Conservation (phyloP, 345 rosid genomes). For the Hibiscus tridactylites region DNA sequence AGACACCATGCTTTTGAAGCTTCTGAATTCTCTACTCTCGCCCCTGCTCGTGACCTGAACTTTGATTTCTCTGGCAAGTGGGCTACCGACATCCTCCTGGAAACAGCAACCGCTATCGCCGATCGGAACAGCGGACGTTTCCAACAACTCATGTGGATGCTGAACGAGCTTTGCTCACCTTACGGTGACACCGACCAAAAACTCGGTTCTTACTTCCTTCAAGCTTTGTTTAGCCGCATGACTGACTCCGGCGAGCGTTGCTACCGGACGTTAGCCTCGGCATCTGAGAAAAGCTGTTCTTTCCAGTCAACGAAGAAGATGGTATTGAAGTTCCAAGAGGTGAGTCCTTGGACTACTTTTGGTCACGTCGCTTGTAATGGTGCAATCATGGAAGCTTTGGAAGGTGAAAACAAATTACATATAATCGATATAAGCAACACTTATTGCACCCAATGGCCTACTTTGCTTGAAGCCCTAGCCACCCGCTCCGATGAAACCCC, state of each 20-base stretch:
- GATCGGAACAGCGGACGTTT: constrained; percentile 53
- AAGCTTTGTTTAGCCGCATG: constrained; percentile 86
- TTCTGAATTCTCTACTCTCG: constrained; percentile 35
- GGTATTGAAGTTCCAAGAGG: constrained; percentile 85
- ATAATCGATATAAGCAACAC: constrained; percentile 87
- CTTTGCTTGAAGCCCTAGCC: constrained; percentile 91
- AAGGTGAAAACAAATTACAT: constrained; percentile 69
- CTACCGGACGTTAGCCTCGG: constrained; percentile 46
- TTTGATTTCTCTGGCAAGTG: constrained; percentile 71
- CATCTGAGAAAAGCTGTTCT: constrained; percentile 65
- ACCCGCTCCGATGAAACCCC: constrained; percentile 92
- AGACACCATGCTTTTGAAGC: constrained; percentile 27
- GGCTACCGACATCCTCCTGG: constrained; percentile 63
- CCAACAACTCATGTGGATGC: constrained; percentile 89
- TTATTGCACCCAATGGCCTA: constrained; percentile 97
- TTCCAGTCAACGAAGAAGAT: constrained; percentile 76
- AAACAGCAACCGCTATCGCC: constrained; percentile 61
- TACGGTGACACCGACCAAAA: constrained; percentile 88
- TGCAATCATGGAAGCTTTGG: constrained; percentile 87
- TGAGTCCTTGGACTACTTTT: constrained; percentile 92
- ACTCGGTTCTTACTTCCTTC: constrained; percentile 73
- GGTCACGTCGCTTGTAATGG: constrained; percentile 96
- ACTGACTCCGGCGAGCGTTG: constrained; percentile 67
- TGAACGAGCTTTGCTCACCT: constrained; percentile 78
- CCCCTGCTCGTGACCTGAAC: constrained; percentile 37